Conservation (phyloP, 2,329 filamentous ascomycete species). For the Sphaceloma murrayae region DNA sequence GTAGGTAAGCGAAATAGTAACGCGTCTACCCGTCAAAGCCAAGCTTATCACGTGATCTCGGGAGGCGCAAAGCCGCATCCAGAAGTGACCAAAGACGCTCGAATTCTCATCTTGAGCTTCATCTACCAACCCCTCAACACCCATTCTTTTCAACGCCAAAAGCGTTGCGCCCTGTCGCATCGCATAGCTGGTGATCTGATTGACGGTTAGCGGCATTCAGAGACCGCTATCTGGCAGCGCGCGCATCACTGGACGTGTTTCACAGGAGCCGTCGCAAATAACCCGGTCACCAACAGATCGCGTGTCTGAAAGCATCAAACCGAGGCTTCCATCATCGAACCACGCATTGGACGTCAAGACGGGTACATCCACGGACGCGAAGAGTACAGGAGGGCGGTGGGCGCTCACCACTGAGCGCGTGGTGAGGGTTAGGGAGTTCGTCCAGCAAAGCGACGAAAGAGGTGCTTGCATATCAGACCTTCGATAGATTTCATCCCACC, state of each 20-base stretch:
- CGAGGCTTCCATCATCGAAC: neutral
- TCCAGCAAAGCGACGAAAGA: constrained; percentile 10
- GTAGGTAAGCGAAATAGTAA: neutral
- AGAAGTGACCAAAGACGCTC: constrained; percentile 13
- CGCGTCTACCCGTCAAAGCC: constrained; percentile 7
- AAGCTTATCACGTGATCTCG: constrained; percentile 15
- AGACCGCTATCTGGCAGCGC: neutral
- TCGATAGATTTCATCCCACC: constrained; percentile 3
- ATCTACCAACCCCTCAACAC: constrained; percentile 8
- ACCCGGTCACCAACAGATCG: constrained; percentile 20
- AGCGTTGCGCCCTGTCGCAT: constrained; percentile 15
- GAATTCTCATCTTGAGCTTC: constrained; percentile 8
- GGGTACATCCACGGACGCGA: neutral
- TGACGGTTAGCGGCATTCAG: neutral
- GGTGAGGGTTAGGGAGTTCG: constrained; percentile 4
- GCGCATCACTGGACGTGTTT: constrained; percentile 16
- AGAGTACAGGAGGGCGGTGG: constrained; percentile 9
- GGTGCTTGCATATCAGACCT: constrained; percentile 6
- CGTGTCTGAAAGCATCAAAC: constrained; percentile 22
- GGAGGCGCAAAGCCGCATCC: constrained; percentile 10
- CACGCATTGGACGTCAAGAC: neutral
- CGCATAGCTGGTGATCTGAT: constrained; percentile 4
- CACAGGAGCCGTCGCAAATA: constrained; percentile 15
- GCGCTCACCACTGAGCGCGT: constrained; percentile 16
- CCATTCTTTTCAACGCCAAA: constrained; percentile 13